Conservation (phyloP, 805 yeast genomes). For the Wickerhamiella slavikovae region DNA sequence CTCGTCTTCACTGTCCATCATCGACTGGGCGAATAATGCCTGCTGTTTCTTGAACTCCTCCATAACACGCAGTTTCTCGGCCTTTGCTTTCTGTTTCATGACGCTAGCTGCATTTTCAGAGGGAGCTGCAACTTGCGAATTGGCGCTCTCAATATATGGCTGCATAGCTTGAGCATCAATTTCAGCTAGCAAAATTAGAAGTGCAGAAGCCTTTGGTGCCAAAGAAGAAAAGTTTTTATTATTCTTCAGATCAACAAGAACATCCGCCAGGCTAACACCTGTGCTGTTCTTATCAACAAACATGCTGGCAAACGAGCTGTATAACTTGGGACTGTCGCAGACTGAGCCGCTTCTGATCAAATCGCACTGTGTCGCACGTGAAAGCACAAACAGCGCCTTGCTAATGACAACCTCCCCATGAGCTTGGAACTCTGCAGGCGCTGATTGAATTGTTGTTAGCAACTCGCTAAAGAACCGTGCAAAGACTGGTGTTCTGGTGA, state of each 20-base stretch:
- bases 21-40: slow-evolving; percentile 42
- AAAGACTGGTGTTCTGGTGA: slow-evolving; percentile 13
- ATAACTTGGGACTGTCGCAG: slow-evolving; percentile 1
- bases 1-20: slow-evolving; percentile 21
- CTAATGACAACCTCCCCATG: slow-evolving; percentile 37
- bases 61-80: slow-evolving; percentile 47
- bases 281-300: slow-evolving; percentile 3
- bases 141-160: too few relatives aligned
- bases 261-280: slow-evolving; percentile 6
- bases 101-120: slow-evolving; percentile 24
- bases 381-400: slow-evolving; percentile 44
- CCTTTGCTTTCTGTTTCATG: slow-evolving; percentile 50
- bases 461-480: slow-evolving; percentile 9
- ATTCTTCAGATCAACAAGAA: slow-evolving; percentile 5
- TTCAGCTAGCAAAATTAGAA: slow-evolving; percentile 5
- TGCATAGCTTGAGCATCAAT: slow-evolving; percentile 3
- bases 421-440: slow-evolving; percentile 18
- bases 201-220: slow-evolving; percentile 4
- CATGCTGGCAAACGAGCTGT: slow-evolving; percentile 4
- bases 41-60: slow-evolving; percentile 71
- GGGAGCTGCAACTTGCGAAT: slow-evolving; percentile 4
- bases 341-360: slow-evolving; percentile 4
- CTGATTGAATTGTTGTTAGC: slow-evolving; percentile 5
- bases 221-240: slow-evolving; percentile 1
- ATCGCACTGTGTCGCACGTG: slow-evolving; percentile 31